phyloP scores from a whole-genome alignment of 352 stramenopile genomes.

The Globisporangium solare region DNA sequence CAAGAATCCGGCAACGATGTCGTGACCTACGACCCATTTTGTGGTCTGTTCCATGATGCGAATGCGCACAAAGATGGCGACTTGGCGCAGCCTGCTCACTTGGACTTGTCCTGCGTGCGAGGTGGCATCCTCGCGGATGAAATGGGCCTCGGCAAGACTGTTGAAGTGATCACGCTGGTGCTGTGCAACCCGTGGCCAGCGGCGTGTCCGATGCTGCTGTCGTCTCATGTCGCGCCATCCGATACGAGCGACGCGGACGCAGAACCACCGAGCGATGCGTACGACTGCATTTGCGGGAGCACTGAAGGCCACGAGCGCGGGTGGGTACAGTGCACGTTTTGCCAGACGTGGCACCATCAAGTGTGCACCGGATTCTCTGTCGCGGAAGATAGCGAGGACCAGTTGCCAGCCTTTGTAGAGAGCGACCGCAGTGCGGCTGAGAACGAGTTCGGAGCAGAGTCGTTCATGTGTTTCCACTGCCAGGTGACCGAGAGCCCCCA shows the following conservation, averaged over 20 bases:
- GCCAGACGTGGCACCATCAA: constrained; percentile 54
- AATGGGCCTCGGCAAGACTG: constrained; percentile 90
- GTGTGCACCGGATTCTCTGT: constrained; percentile 43
- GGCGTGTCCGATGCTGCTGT: constrained; percentile 38
- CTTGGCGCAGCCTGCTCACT: neutral
- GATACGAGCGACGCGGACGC: neutral
- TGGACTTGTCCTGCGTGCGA: constrained; percentile 18
- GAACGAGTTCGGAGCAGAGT: constrained; percentile 8
- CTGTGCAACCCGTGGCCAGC: constrained; percentile 31
- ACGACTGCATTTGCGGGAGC: constrained; percentile 55
- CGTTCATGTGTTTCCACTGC: constrained; percentile 68
- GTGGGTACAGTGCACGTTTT: constrained; percentile 48
- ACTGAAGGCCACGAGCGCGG: constrained; percentile 29
- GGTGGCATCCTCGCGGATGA: constrained; percentile 91
- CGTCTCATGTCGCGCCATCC: constrained; percentile 19
- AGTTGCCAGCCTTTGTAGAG: neutral
- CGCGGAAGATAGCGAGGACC: no score
- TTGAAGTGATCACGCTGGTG: constrained; percentile 69
- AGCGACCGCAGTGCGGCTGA: neutral
- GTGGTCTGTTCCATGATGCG: constrained; percentile 19
- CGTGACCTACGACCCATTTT: constrained; percentile 36
- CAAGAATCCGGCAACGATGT: neutral
- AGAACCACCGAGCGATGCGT: neutral
- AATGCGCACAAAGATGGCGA: neutral
- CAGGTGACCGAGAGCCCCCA: constrained; percentile 32